These are phyloP conservation scores for Limonium bicolor DNA, from an alignment of 148 eudicot genomes.

Conservation along the genomic window DNA sequence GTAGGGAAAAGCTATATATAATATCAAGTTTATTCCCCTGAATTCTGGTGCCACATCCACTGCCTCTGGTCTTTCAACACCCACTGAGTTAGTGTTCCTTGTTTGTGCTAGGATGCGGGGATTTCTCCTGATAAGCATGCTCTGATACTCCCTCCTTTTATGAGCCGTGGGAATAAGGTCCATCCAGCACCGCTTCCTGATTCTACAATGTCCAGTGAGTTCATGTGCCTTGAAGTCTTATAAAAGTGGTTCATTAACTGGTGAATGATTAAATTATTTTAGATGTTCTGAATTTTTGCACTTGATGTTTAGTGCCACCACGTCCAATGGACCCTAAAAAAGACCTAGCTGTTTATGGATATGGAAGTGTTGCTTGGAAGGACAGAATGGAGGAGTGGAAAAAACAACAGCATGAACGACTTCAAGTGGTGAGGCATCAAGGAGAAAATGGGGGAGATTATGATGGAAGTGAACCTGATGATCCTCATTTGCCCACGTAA, in stretches of 20 bases:
- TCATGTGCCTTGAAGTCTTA: neutral
- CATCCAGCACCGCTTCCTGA: conserved; percentile 35
- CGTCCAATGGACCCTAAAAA: conserved; percentile 83
- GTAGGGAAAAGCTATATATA: conserved; percentile 15
- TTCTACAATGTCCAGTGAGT: conserved; percentile 55
- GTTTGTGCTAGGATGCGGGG: conserved; percentile 40
- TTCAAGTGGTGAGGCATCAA: conserved; percentile 61
- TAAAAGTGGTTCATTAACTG: neutral
- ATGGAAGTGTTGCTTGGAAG: conserved; percentile 97
- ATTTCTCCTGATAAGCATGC: conserved; percentile 66
- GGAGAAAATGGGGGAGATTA: conserved; percentile 28
- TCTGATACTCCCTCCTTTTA: conserved; percentile 46
- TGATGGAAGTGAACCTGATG: conserved; percentile 41
- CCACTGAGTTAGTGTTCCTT: neutral
- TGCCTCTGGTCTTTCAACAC: neutral
- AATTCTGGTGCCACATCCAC: neutral
- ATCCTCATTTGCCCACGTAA: conserved; percentile 62
- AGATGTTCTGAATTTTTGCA: neutral
- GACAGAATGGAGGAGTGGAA: conserved; percentile 93
- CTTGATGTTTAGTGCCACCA: conserved; percentile 41
- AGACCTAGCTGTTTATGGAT: conserved; percentile 79
- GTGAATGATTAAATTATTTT: too few relatives aligned
- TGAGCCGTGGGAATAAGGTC: conserved; percentile 33
- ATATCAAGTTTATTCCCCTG: neutral
- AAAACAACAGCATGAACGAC: conserved; percentile 55